These are phyloP conservation scores for Cadophora malorum DNA, from an alignment of 2,329 filamentous ascomycete species.

Conservation along the genomic window DNA sequence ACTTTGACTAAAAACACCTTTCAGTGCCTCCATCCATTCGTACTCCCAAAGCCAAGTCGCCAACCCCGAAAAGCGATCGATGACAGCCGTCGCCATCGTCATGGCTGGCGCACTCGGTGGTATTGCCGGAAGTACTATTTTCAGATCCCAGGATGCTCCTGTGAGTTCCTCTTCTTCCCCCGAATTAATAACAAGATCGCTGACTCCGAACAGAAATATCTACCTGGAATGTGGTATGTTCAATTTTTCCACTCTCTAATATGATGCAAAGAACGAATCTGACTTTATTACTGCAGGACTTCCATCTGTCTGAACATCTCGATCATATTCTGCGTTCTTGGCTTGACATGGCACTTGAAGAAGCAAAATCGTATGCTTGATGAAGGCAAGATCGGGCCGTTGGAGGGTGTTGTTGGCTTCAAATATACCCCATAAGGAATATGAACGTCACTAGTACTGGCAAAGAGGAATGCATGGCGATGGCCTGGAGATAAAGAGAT, in stretches of 20 bases:
- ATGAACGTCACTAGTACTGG: too few relatives aligned
- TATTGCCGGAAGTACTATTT: constrained; percentile 11
- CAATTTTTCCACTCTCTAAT: too few relatives aligned
- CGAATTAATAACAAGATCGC: not conserved
- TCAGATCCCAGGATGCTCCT: constrained; percentile 10
- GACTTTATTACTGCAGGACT: not conserved
- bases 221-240: constrained; percentile 8
- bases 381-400: constrained; percentile 1
- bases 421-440: constrained; percentile 1
- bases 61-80: constrained; percentile 1
- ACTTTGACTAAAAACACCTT: not conserved
- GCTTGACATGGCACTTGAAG: constrained; percentile 9
- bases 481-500: not conserved
- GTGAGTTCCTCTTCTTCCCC: not conserved
- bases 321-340: constrained; percentile 2
- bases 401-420: constrained; percentile 3
- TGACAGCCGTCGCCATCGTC: constrained; percentile 4
- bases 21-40: constrained; percentile 7
- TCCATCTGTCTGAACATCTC: constrained; percentile 8
- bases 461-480: not conserved
- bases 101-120: not conserved
- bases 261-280: not conserved
- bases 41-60: constrained; percentile 3
- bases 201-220: not conserved
- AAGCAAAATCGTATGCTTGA: not conserved